Conservation (phyloP, 257 asterid genomes). For the Przewalskia tangutica region DNA sequence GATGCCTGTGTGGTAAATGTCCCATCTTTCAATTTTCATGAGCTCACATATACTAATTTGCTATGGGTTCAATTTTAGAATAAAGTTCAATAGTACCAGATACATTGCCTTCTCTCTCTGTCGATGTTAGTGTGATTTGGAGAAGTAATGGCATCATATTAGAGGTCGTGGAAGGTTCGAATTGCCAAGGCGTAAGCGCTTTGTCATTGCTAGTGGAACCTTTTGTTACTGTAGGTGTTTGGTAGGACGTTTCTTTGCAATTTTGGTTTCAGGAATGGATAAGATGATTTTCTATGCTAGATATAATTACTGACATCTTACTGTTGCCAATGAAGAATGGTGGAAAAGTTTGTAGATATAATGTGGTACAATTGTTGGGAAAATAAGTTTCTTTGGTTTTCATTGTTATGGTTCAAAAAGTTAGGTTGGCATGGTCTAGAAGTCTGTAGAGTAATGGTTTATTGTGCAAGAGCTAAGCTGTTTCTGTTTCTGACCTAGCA, state of each 20-base stretch:
- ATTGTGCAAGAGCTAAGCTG: not conserved
- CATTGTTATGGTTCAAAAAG: not conserved
- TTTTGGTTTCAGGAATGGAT: not conserved
- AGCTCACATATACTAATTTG: not conserved
- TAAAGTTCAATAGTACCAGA: not conserved
- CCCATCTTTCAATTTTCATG: not conserved
- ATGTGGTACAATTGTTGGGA: not conserved
- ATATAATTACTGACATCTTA: not conserved
- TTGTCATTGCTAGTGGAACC: not conserved
- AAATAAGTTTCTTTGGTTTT: slow-evolving; percentile 1
- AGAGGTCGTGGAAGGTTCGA: not conserved
- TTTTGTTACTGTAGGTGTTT: not conserved
- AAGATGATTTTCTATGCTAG: not conserved
- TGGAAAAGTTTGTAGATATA: not conserved
- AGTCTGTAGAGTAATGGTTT: not conserved
- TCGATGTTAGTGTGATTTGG: not conserved
- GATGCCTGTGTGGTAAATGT: not conserved
- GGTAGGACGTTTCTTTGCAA: not conserved
- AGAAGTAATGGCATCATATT: not conserved
- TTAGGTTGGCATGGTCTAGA: not conserved
- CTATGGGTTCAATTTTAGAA: not conserved
- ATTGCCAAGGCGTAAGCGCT: not conserved
- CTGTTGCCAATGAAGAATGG: not conserved
- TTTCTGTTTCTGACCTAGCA: not conserved
- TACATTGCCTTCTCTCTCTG: not conserved